Percentiles rank a stretch among this genome's conserved stretches.
These are phyloP conservation scores for Centrapalus pauciflorus DNA, from an alignment of 129 eudicot species.

Conservation along the genomic window DNA sequence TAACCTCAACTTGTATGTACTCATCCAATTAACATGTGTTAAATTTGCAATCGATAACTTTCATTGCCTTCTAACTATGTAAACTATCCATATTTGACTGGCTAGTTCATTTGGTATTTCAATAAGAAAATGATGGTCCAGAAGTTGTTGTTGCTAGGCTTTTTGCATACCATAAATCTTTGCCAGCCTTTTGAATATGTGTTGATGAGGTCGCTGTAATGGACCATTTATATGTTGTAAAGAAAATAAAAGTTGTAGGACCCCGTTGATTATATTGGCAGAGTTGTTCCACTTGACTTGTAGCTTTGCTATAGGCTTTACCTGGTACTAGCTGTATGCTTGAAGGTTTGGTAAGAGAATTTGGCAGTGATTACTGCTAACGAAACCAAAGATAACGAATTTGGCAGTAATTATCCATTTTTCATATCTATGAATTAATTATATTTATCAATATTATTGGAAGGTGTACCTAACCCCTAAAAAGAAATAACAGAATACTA, in stretches of 20 bases:
- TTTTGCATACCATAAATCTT: too few species aligned
- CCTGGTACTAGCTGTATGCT: slow-evolving; percentile 23
- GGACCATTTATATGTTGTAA: too few species aligned
- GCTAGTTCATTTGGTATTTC: not conserved
- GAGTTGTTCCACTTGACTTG: too few species aligned
- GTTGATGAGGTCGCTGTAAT: too few species aligned
- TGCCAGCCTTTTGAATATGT: too few species aligned
- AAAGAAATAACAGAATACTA: too few species aligned
- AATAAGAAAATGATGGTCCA: slow-evolving; percentile 33
- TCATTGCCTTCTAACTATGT: not conserved
- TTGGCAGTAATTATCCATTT: slow-evolving; percentile 33
- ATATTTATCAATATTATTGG: too few species aligned
- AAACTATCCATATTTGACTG: not conserved
- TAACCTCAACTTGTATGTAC: not conserved
- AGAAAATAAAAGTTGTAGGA: not conserved
- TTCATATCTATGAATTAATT: too few species aligned
- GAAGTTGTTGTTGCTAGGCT: slow-evolving; percentile 34
- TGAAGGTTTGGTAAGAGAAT: slow-evolving; percentile 32
- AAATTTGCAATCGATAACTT: not conserved
- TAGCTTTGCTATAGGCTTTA: slow-evolving; percentile 8
- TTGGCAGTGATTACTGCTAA: slow-evolving; percentile 32
- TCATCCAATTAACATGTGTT: not conserved
- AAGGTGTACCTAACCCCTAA: too few species aligned
- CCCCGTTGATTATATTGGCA: too few species aligned
- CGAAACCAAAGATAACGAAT: slow-evolving; percentile 29